A percentile compares a stretch with the other conserved stretches of the same genome.
These are phyloP conservation scores for Calocybe cyanea DNA, from an alignment of 768 basidiomycete species.

Conservation along the genomic window DNA sequence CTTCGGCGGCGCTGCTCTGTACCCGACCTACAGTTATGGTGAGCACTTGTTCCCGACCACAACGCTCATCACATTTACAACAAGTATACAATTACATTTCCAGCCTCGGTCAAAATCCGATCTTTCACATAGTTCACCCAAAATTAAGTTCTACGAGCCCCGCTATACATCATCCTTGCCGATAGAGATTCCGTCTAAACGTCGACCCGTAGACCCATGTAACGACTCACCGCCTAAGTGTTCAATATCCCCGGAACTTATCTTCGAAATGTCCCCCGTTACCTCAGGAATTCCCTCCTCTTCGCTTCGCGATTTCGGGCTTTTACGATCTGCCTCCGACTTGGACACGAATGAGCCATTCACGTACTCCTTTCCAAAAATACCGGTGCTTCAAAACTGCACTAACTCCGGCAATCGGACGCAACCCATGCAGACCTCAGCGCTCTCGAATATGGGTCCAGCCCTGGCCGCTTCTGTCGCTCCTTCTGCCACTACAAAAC, in stretches of 20 bases:
- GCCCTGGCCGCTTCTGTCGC: background rate
- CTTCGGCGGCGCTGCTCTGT: background rate
- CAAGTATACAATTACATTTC: slow-evolving; percentile 10
- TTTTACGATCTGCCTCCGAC: slow-evolving; percentile 17
- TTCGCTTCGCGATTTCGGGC: slow-evolving; percentile 17
- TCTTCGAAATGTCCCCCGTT: slow-evolving; percentile 53
- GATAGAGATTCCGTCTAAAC: slow-evolving; percentile 41
- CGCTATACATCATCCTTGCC: slow-evolving; percentile 32
- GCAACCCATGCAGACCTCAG: slow-evolving; percentile 11
- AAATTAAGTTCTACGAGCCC: slow-evolving; percentile 10
- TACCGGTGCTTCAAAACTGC: slow-evolving; percentile 15
- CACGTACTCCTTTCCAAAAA: slow-evolving; percentile 35
- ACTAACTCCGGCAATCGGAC: slow-evolving; percentile 8
- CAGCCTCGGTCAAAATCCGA: slow-evolving; percentile 2
- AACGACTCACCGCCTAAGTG: slow-evolving; percentile 26
- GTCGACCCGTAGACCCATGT: slow-evolving; percentile 18
- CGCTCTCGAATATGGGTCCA: background rate
- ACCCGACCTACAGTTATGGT: slow-evolving; percentile 1
- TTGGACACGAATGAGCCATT: slow-evolving; percentile 28
- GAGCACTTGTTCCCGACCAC: slow-evolving; percentile 10
- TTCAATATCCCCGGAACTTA: slow-evolving; percentile 40
- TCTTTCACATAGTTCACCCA: too few relatives aligned
- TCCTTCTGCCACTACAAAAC: slow-evolving; percentile 5
- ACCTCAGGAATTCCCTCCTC: slow-evolving; percentile 24
- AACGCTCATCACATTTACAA: slow-evolving; percentile 1